phyloP scores from a whole-genome alignment of 495 filamentous ascomycete species.

The Cetradonia linearis region DNA sequence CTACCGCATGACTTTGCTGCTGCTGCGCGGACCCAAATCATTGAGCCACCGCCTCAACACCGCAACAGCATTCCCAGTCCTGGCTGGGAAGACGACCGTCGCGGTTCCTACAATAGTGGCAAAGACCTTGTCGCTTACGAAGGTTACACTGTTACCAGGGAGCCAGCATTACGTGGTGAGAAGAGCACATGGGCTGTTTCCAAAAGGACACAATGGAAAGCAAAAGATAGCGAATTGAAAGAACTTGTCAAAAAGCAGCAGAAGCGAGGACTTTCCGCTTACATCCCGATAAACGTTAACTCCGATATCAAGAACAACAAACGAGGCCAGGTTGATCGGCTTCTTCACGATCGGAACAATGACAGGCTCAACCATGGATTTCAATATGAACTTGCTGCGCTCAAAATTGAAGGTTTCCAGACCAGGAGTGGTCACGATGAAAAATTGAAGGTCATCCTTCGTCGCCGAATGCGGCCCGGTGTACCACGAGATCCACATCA shows the following conservation, averaged over 20 bases:
- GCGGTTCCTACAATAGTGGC: background rate
- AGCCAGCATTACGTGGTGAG: background rate
- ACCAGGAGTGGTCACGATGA: background rate
- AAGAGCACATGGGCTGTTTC: conserved; percentile 11
- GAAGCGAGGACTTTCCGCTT: conserved; percentile 8
- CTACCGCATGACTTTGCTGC: background rate
- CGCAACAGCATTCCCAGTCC: conserved; percentile 4
- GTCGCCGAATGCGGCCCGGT: conserved; percentile 14
- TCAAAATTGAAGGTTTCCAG: conserved; percentile 15
- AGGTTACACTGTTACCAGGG: conserved; percentile 7
- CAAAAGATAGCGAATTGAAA: conserved; percentile 16
- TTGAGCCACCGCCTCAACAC: conserved; percentile 3
- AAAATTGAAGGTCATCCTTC: conserved; percentile 20
- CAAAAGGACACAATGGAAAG: conserved; percentile 12
- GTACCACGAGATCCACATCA: background rate
- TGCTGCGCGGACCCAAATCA: background rate
- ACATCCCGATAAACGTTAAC: background rate
- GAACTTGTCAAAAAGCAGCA: conserved; percentile 16
- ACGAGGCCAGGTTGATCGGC: conserved; percentile 17
- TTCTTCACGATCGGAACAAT: conserved; percentile 17
- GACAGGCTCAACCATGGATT: conserved; percentile 8
- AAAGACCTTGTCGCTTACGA: background rate
- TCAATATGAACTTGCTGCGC: conserved; percentile 14
- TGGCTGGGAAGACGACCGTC: conserved; percentile 2
- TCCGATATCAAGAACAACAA: conserved; percentile 18